phyloP scores from a whole-genome alignment of 768 basidiomycete genomes.

The Fistulinella prunicolor region DNA sequence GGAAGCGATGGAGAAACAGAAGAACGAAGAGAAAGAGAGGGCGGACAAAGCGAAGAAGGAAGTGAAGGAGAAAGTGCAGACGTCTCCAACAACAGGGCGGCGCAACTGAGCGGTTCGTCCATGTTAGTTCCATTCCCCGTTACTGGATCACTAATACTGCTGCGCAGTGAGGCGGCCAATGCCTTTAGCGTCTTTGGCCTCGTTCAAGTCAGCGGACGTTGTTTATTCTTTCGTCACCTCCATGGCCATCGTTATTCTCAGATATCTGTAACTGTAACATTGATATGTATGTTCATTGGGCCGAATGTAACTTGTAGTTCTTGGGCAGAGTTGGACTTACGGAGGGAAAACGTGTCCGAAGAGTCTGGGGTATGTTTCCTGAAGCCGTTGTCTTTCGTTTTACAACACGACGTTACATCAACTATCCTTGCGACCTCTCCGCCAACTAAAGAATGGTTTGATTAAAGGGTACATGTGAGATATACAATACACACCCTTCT shows the following conservation, averaged over 20 bases:
- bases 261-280: slow-evolving; percentile 1
- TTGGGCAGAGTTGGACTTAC: neutral
- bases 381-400: too few relatives aligned
- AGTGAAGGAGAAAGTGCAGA: neutral
- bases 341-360: neutral
- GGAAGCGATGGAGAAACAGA: neutral
- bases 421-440: too few relatives aligned
- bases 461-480: neutral
- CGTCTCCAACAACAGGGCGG: neutral
- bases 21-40: neutral
- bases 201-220: neutral
- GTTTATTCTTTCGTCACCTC: slow-evolving; percentile 11
- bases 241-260: neutral
- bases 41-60: neutral
- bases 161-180: slow-evolving; percentile 2
- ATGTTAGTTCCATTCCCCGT: neutral
- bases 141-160: neutral
- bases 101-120: slow-evolving; percentile 2
- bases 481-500: slow-evolving; percentile 33
- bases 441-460: too few relatives aligned
- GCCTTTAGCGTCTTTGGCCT: neutral
- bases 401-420: too few relatives aligned
- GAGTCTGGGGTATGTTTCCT: too few relatives aligned
- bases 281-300: neutral
- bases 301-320: neutral